A percentile compares a stretch with the other conserved stretches of the same genome.
These are phyloP conservation scores for Pseudocercospora pini-densiflorae DNA, from an alignment of 2,329 filamentous ascomycete species.

Conservation along the genomic window DNA sequence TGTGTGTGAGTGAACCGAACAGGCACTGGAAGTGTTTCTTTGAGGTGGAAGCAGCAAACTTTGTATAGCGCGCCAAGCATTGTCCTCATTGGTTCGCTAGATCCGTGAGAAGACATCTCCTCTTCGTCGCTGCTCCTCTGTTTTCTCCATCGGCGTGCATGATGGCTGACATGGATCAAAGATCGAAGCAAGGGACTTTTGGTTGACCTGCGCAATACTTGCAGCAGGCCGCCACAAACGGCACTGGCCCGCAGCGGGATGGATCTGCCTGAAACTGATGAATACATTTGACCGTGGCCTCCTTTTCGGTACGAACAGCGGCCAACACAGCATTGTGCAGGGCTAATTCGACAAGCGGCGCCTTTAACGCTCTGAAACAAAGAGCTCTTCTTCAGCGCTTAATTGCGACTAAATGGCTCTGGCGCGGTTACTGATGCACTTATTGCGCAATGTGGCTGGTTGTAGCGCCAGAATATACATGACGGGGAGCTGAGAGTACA, in stretches of 20 bases:
- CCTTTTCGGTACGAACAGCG: constrained; percentile 25
- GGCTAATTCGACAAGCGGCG: constrained; percentile 14
- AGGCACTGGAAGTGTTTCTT: constrained; percentile 16
- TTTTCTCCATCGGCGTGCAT: constrained; percentile 26
- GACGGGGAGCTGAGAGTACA: constrained; percentile 18
- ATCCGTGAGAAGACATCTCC: constrained; percentile 13
- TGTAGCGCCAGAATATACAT: constrained; percentile 23
- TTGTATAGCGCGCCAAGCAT: constrained; percentile 14
- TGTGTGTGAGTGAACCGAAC: constrained; percentile 10
- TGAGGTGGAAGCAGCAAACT: constrained; percentile 8
- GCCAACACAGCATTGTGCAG: constrained; percentile 20
- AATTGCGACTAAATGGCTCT: constrained; percentile 12
- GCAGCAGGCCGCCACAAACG: constrained; percentile 24
- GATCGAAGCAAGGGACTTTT: constrained; percentile 35
- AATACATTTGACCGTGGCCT: constrained; percentile 12
- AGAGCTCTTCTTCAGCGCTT: constrained; percentile 21
- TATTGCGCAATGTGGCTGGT: constrained; percentile 37
- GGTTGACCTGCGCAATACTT: constrained; percentile 26
- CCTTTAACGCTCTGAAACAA: constrained; percentile 18
- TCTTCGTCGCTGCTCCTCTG: constrained; percentile 10
- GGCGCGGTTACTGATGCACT: constrained; percentile 30
- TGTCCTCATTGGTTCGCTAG: constrained; percentile 16
- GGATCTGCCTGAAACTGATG: constrained; percentile 26
- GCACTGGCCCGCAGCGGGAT: constrained; percentile 13
- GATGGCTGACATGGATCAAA: constrained; percentile 34